These are phyloP conservation scores for Spatholobus suberectus DNA, from an alignment of 306 rosid genomes.

Conservation along the genomic window DNA sequence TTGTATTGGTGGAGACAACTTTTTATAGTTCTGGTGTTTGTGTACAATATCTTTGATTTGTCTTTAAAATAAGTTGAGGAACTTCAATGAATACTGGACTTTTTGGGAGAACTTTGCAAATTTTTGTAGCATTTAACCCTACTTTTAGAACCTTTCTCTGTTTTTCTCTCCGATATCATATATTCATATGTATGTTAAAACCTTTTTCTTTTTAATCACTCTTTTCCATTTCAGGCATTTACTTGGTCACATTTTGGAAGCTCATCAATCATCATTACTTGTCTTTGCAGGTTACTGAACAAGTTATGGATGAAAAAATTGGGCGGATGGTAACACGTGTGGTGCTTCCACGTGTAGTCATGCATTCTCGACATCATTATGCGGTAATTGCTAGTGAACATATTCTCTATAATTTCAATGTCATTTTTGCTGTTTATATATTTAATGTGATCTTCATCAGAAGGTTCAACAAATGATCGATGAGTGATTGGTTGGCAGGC, in stretches of 20 bases:
- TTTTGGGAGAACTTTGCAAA: slow-evolving; percentile 5
- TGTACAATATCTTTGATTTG: background rate
- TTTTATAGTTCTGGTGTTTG: slow-evolving; percentile 21
- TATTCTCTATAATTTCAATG: no score
- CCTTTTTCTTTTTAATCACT: background rate
- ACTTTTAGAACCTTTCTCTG: background rate
- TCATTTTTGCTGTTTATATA: slow-evolving; percentile 6
- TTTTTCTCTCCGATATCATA: background rate
- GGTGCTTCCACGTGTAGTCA: slow-evolving; percentile 95
- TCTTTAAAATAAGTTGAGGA: slow-evolving; percentile 26
- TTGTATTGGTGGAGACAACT: background rate
- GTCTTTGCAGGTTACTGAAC: slow-evolving; percentile 79
- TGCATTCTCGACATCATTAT: slow-evolving; percentile 94
- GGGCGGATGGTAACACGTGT: slow-evolving; percentile 90
- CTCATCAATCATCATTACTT: slow-evolving; percentile 24
- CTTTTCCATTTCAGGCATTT: slow-evolving; percentile 10
- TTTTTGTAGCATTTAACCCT: slow-evolving; percentile 8
- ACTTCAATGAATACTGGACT: background rate
- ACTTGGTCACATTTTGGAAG: slow-evolving; percentile 33
- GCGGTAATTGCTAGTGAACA: slow-evolving; percentile 55
- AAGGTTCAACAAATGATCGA: slow-evolving; percentile 33
- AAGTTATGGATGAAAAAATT: slow-evolving; percentile 86
- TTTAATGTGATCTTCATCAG: background rate
- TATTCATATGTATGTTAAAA: background rate
- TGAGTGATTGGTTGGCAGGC: slow-evolving; percentile 65